Evolutionary conservation across 192 early-diverging fungal genomes (phyloP), one percentile per base, ranked within the genome.

Genomic region (Coemansia guatemalensis): DNA sequence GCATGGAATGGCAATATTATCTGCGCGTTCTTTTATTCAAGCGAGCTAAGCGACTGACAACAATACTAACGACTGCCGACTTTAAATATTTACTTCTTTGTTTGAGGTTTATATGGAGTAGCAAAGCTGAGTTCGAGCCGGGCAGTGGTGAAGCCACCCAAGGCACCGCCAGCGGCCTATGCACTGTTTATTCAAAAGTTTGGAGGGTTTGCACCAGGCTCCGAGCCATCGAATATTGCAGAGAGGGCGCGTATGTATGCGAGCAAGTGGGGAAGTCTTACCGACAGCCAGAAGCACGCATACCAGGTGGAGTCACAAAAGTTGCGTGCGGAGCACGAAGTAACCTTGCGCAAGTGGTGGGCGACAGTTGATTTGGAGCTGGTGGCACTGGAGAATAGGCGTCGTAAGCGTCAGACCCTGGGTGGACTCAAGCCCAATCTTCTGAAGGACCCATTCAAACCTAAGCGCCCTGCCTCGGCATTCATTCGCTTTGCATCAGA

Each of bases 311-410:
- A 62, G 32, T 32, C 47, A 23, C 26, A 64, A 4, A n/a, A 30
- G 48, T 18, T 52, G 25, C 48, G 48, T 18, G 53, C 32, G 2
- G 35, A 74, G 49, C 53, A 65, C 49, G 59, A 58, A 53, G 51
- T 56, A 25, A 30, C 39, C 11, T 8, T 71, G 62, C 65, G 73
- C 18, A n/a, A 64, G 48, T 81, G 72, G 73, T 81, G 78, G 78
- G 50, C 22, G 14, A 58, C 57, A 7, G 65, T 47, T 11, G 78
- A 81, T 39, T 68, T n/a, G 35, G 48, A 24, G 14, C 32, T 65
- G 55, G 62, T 81, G 2, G 51, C 64, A 18, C 64, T 81, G 32
- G 78, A 81, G 64, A 81, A 81, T 56, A 47, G 23, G 58, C 72
- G 78, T 26, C 68, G 78, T 18, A 62, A 47, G 26, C 72, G 78